phyloP scores from a whole-genome alignment of 768 basidiomycete genomes.

The Boletus sensibilis region DNA sequence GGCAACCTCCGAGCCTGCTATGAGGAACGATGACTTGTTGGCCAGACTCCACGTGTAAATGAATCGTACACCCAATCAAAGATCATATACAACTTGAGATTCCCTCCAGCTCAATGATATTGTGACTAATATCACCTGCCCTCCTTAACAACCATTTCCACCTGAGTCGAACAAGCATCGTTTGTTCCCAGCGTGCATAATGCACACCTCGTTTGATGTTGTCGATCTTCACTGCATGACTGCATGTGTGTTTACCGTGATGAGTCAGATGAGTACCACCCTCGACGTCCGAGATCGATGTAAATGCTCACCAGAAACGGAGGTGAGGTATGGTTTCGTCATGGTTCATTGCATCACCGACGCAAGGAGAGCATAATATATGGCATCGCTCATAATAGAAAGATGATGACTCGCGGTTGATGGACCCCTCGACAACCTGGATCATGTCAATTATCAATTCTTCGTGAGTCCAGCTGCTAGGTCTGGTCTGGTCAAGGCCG shows the following conservation, averaged over 20 bases:
- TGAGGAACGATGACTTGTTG: background rate
- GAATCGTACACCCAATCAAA: background rate
- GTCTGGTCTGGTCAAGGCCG: too few species aligned
- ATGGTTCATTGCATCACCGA: background rate
- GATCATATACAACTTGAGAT: background rate
- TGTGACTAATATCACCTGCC: background rate
- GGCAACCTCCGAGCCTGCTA: background rate
- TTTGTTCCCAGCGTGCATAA: background rate
- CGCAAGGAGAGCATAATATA: slow-evolving; percentile 4
- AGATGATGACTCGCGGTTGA: too few species aligned
- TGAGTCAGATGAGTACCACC: background rate
- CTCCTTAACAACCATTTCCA: background rate
- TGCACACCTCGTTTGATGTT: background rate
- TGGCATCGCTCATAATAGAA: background rate
- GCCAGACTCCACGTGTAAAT: background rate
- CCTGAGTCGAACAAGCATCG: background rate
- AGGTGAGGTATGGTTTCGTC: background rate
- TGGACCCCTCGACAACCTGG: background rate
- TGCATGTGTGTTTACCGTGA: background rate
- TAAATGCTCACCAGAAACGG: background rate
- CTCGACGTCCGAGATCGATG: background rate
- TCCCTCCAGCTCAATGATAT: background rate
- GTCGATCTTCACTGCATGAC: background rate
- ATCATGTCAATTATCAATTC: background rate
- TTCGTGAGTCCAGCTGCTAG: too few species aligned